Evolutionary conservation across 345 rosid species (phyloP).

Genomic region (Raphanus sativus): DNA sequence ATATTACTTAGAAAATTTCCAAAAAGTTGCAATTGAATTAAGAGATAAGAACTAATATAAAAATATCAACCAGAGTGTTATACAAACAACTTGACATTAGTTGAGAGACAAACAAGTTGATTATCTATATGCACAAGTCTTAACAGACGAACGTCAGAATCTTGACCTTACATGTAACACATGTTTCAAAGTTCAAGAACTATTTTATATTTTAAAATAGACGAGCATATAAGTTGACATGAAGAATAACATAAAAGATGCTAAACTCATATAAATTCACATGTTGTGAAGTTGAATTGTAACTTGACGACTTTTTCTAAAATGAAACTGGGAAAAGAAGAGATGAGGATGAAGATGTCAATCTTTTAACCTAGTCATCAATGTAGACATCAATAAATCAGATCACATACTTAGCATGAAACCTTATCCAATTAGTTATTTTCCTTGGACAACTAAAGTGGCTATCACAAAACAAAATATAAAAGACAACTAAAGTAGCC

Average conservation of each 20-base stretch:
- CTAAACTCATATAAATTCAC: conserved; percentile 19
- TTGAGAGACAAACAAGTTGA: background rate
- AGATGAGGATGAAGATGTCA: conserved; percentile 30
- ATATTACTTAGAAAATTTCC: background rate
- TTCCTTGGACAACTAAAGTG: conserved; percentile 30
- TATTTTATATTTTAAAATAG: background rate
- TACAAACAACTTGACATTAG: conserved; percentile 18
- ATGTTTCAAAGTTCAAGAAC: background rate
- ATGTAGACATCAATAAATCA: conserved; percentile 21
- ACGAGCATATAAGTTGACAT: conserved; percentile 10
- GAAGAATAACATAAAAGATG: background rate
- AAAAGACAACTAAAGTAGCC: conserved; percentile 24
- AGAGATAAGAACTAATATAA: background rate
- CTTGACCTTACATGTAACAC: conserved; percentile 18
- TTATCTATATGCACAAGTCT: conserved; percentile 12
- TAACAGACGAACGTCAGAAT: conserved; percentile 6
- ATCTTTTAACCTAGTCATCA: conserved; percentile 37
- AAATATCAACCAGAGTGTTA: background rate
- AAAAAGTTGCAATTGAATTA: background rate
- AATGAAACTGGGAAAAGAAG: background rate
- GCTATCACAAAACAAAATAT: background rate
- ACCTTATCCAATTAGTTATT: conserved; percentile 27
- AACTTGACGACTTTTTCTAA: background rate
- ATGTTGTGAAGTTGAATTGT: conserved; percentile 15
- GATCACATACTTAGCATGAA: conserved; percentile 34